These are phyloP conservation scores for Candida easanensis DNA, from an alignment of 805 yeast genomes.

Conservation along the genomic window DNA sequence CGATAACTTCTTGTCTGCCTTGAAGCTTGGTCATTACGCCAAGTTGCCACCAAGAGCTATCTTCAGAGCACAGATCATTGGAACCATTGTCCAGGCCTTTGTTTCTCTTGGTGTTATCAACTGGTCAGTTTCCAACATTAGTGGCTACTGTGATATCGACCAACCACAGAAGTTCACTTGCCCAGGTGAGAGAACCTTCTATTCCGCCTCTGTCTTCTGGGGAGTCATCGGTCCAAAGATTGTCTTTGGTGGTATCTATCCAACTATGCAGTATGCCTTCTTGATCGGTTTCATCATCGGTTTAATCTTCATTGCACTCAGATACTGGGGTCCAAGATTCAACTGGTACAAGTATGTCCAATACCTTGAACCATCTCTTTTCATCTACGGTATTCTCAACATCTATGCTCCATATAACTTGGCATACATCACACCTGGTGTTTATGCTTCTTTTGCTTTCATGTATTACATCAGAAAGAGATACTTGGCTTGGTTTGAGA, in stretches of 20 bases:
- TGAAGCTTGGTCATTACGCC: conserved; percentile 43
- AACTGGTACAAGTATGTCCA: conserved; percentile 11
- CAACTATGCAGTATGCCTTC: conserved; percentile 62
- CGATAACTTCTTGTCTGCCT: conserved; percentile 52
- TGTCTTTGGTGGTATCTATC: conserved; percentile 56
- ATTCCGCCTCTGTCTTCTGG: conserved; percentile 41
- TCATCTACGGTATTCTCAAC: conserved; percentile 48
- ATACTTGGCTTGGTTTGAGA: conserved; percentile 51
- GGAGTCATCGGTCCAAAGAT: conserved; percentile 57
- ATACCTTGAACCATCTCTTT: conserved; percentile 42
- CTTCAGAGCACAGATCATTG: conserved; percentile 44
- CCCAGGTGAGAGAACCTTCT: conserved; percentile 40
- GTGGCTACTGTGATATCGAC: conserved; percentile 32
- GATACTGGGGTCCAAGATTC: conserved; percentile 22
- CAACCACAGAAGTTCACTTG: conserved; percentile 40
- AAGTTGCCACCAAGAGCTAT: conserved; percentile 58
- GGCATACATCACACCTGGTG: conserved; percentile 32
- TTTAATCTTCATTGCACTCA: conserved; percentile 29
- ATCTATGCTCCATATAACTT: conserved; percentile 50
- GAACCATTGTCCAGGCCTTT: conserved; percentile 29
- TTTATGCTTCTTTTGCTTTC: conserved; percentile 36
- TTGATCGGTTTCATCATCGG: conserved; percentile 47
- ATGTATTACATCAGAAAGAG: conserved; percentile 41
- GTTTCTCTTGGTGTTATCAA: conserved; percentile 33
- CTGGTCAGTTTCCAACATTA: conserved; percentile 34